Evolutionary conservation across 2,329 filamentous ascomycete genomes (phyloP).

Genomic region (Scleromitrula shiraiana): DNA sequence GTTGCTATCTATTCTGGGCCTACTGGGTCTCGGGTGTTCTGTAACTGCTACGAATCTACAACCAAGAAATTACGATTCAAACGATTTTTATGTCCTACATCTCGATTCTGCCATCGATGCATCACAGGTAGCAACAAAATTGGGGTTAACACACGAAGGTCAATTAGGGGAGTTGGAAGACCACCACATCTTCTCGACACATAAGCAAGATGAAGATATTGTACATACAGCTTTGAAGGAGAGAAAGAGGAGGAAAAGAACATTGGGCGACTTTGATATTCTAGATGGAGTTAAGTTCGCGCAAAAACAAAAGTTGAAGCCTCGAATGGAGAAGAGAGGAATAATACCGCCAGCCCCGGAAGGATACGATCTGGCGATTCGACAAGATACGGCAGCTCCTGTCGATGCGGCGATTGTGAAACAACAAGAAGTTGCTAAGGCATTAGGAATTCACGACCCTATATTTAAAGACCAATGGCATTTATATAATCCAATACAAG

Average conservation of each 20-base stretch:
- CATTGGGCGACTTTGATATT: conserved; percentile 43
- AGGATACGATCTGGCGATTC: conserved; percentile 15
- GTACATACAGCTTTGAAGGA: conserved; percentile 46
- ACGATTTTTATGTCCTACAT: conserved; percentile 92
- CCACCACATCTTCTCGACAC: conserved; percentile 80
- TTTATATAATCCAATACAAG: conserved; percentile 71
- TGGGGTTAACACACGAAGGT: conserved; percentile 77
- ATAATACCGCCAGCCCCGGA: conserved; percentile 22
- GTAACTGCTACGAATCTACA: conserved; percentile 40
- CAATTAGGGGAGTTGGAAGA: conserved; percentile 66
- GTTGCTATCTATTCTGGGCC: conserved; percentile 42
- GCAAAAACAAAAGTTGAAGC: conserved; percentile 65
- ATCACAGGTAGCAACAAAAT: conserved; percentile 56
- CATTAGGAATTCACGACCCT: conserved; percentile 74
- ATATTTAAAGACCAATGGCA: conserved; percentile 97
- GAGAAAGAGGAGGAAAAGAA: conserved; percentile 52
- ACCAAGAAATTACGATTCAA: conserved; percentile 63
- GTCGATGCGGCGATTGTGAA: conserved; percentile 40
- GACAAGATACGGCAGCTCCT: conserved; percentile 15
- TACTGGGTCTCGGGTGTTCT: conserved; percentile 43
- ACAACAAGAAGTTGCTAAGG: conserved; percentile 52
- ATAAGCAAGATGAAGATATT: conserved; percentile 51
- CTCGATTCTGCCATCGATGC: conserved; percentile 61
- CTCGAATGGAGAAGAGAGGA: conserved; percentile 49
- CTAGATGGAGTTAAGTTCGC: conserved; percentile 70